Evolutionary conservation across 805 yeast genomes (phyloP), one percentile per base, ranked within the genome.

Genomic region (Hanseniaspora valbyensis): DNA sequence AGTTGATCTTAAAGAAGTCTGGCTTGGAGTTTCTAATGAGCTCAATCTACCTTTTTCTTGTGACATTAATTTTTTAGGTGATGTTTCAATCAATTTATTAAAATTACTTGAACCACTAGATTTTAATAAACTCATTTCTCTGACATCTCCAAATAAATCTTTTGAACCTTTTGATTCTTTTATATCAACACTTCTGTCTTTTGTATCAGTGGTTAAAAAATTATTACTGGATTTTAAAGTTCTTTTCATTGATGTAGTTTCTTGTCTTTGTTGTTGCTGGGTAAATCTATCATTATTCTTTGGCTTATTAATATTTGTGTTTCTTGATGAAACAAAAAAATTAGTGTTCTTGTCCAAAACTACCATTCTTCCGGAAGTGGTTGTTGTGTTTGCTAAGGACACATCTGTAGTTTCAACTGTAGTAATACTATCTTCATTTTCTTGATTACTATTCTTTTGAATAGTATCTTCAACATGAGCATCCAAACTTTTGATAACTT

Each of bases 61-160:
- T 3, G 21, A 14, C 36, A 48, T 10, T n/a, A 48, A 18, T 18
- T 48, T 48, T 36, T 48, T 48, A 4, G 51, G 51, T 5, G 51
- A 48, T 2, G 44, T 48, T 21, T 48, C 51, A 12, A 48, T 48
- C 10, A 48, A 16, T 26, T 48, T 48, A 25, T 48, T 48, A 12
- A 48, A 48, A 16, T 48, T 48, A 24, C 19, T 22, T 1, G 40
- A 32, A 9, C 42, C 42, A 19, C 24, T 48, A 3, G 51, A 48
- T n/a, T 40, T 39, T 13, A 24, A 19, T 7, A 40, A 32, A 25
- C 51, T 48, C 13, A 37, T 18, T 10, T 48, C 51, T 12, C 51
- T 32, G 13, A 48, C 24, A 22, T 39, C 42, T 33, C 44, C 44
- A 39, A 48, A 33, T 29, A 45, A 24, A 2, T 21, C 14, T n/a